Percentiles rank a stretch among this genome's conserved stretches.
These are phyloP conservation scores for Novymonas esmeraldas DNA, from an alignment of 208 protist genomes.

Conservation along the genomic window DNA sequence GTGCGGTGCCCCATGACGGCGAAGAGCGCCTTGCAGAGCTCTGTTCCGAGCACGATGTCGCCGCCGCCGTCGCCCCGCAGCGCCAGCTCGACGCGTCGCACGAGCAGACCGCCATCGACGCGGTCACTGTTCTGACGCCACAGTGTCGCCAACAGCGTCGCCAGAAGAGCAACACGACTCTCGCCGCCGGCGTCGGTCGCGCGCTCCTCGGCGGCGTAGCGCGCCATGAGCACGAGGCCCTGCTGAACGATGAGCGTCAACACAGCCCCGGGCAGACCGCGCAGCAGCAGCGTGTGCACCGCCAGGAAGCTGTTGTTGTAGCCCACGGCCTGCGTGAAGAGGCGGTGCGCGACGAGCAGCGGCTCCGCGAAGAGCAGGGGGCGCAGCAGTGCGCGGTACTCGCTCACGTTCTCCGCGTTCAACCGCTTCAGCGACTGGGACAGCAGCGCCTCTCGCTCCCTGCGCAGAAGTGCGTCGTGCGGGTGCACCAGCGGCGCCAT, in stretches of 20 bases:
- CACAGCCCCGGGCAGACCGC: conserved; percentile 51
- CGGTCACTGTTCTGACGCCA: conserved; percentile 49
- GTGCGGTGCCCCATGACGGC: conserved; percentile 47
- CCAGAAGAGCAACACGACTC: conserved; percentile 54
- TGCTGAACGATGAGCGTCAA: conserved; percentile 63
- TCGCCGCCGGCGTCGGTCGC: conserved; percentile 29
- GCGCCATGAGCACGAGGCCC: conserved; percentile 51
- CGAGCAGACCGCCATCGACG: conserved; percentile 45
- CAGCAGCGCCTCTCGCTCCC: conserved; percentile 66
- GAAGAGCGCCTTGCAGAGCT: conserved; percentile 68
- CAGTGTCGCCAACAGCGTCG: conserved; percentile 55
- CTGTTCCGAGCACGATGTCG: conserved; percentile 56
- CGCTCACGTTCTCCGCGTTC: conserved; percentile 56
- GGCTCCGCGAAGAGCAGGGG: conserved; percentile 73
- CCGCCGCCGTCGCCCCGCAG: conserved; percentile 50
- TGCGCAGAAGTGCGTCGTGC: conserved; percentile 63
- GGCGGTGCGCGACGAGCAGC: conserved; percentile 59
- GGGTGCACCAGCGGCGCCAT: conserved; percentile 29
- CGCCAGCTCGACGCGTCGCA: conserved; percentile 60
- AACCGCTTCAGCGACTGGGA: conserved; percentile 73
- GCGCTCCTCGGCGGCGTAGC: conserved; percentile 53
- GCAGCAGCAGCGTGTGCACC: conserved; percentile 68
- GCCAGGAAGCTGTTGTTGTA: conserved; percentile 81
- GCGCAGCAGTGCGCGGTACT: conserved; percentile 55
- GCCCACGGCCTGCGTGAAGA: conserved; percentile 76